These are phyloP conservation scores for Dactylis glomerata DNA, from an alignment of 176 grass and related monocot species.

Conservation along the genomic window DNA sequence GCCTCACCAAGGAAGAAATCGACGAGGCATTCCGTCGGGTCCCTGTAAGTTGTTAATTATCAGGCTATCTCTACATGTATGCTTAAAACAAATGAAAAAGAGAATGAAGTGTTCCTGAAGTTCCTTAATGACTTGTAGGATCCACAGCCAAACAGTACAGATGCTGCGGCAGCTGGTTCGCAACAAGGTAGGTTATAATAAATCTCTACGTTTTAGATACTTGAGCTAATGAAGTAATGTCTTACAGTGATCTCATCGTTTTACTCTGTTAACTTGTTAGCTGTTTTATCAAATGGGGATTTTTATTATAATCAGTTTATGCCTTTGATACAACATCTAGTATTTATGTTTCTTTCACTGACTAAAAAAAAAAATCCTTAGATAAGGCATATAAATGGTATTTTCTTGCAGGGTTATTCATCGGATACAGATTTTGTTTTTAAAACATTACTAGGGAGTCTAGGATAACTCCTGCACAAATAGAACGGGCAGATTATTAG, in stretches of 20 bases:
- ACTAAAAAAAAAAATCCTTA: not conserved
- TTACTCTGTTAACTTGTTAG: not conserved
- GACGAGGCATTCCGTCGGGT: conserved; percentile 85
- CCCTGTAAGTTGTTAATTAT: conserved; percentile 49
- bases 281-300: not conserved
- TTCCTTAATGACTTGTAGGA: conserved; percentile 51
- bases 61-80: not conserved
- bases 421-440: not conserved
- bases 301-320: not conserved
- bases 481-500: not conserved
- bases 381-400: not conserved
- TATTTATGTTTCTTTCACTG: not conserved
- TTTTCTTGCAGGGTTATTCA: not conserved
- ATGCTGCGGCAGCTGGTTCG: conserved; percentile 22
- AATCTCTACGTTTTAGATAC: not conserved
- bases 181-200: conserved; percentile 46
- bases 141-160: conserved; percentile 45
- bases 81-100: not conserved
- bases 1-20: conserved; percentile 74
- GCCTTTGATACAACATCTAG: not conserved
- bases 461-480: not conserved
- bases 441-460: not conserved
- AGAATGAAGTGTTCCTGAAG: conserved; percentile 16
- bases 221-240: not conserved
- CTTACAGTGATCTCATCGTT: not conserved